Evolutionary conservation across 768 basidiomycete genomes (phyloP), one percentile per base, ranked within the genome.

Genomic region (Exidia glandulosa): DNA sequence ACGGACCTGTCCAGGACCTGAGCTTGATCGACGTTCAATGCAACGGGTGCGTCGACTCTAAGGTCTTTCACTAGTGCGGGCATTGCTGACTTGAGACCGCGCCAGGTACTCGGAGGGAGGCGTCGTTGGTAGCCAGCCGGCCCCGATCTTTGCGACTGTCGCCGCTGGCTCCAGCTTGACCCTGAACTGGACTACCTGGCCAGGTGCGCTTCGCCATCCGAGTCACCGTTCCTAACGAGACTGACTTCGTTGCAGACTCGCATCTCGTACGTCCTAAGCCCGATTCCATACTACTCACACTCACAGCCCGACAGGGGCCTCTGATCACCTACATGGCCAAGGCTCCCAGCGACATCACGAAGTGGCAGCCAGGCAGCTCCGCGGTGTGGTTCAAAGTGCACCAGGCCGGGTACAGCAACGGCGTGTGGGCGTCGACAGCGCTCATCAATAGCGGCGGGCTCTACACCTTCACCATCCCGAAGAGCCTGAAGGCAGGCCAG

Each of bases 321-420:
- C 68, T 77, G 63, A 73, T 79, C 64, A 79, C 78, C 0, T 79
- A 77, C 62, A 73, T 78, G 73, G 78, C 77, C 1, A 71, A 71
- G 31, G 79, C 78, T 2, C 77, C 77, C 5, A 70, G 66, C 57
- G 72, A 77, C 61, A 74, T 79, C 60, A 78, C 76, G 1, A 65
- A 69, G 54, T 78, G 77, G 77, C 64, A 63, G 32, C 77, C 76
- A 2, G 73, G 74, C n/a, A 75, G 66, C 27, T 63, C 66, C 27
- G 75, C 75, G 16, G 77, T 79, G 3, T 80, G 79, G 80, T 79
- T 79, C 75, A 80, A 80, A 65, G 73, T 80, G 16, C 72, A 72
- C n/a, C 66, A 80, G 59, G 50, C 69, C 31, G 80, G 80, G n/a
- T 78, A 77, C 65, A 72, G 70, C 10, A 73, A 72, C 57, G 79